Evolutionary conservation across 495 filamentous ascomycete species (phyloP).

Genomic region (Alectoria sarmentosa): DNA sequence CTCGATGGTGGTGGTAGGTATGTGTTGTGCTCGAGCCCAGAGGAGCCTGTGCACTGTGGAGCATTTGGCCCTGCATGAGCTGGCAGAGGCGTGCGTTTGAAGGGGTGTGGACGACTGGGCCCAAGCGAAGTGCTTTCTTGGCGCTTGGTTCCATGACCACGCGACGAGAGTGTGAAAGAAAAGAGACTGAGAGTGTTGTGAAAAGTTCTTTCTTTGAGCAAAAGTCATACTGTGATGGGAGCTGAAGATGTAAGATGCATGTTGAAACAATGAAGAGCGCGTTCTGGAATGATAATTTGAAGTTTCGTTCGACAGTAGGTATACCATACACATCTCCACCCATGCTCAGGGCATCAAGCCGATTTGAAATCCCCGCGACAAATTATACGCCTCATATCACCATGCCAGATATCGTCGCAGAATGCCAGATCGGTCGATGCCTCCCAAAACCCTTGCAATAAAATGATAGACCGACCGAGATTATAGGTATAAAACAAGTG

Average conservation of each 20-base stretch:
- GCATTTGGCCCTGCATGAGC: too few relatives aligned
- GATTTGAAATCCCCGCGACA: neutral
- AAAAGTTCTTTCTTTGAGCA: too few relatives aligned
- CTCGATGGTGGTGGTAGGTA: too few relatives aligned
- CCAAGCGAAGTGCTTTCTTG: too few relatives aligned
- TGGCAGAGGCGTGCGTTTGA: too few relatives aligned
- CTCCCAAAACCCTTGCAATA: neutral
- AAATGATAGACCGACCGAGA: neutral
- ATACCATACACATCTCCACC: constrained; percentile 1
- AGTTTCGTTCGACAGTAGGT: neutral
- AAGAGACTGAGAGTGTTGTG: too few relatives aligned
- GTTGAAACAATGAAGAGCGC: neutral
- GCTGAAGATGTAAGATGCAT: neutral
- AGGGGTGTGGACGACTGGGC: too few relatives aligned
- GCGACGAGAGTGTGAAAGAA: too few relatives aligned
- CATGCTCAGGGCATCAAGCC: neutral
- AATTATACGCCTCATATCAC: neutral
- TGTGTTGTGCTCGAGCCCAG: too few relatives aligned
- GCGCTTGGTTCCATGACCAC: too few relatives aligned
- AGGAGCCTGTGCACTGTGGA: too few relatives aligned
- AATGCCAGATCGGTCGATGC: neutral
- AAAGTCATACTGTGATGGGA: too few relatives aligned
- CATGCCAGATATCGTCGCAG: neutral
- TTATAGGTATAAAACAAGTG: neutral
- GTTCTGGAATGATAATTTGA: neutral